Percentiles rank a stretch among this genome's conserved stretches.
phyloP scores from a whole-genome alignment of 768 basidiomycete genomes.

The Mycena indigotica region DNA sequence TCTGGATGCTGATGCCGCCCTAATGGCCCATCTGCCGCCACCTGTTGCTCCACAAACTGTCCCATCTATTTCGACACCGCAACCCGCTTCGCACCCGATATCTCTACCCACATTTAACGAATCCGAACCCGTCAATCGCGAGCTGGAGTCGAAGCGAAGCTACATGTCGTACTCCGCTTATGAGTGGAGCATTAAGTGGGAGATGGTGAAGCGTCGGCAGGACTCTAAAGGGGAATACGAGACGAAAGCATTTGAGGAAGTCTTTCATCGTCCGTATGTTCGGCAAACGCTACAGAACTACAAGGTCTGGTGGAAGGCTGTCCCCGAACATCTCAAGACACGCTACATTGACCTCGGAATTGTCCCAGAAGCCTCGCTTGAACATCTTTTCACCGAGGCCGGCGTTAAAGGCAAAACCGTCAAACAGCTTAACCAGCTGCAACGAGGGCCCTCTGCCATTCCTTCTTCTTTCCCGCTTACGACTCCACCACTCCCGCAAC shows the following conservation, averaged over 20 bases:
- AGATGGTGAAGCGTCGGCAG: neutral
- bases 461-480: too few relatives aligned
- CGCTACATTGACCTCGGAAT: conserved; percentile 2
- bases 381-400: neutral
- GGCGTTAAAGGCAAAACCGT: neutral
- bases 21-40: neutral
- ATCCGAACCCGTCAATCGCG: too few relatives aligned
- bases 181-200: neutral
- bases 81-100: neutral
- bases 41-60: neutral
- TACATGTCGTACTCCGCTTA: neutral
- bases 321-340: neutral
- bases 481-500: neutral
- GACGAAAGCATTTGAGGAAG: neutral
- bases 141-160: too few relatives aligned
- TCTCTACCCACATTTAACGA: neutral
- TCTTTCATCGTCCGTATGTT: neutral
- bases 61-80: neutral
- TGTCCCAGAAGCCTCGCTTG: neutral
- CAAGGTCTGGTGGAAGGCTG: neutral
- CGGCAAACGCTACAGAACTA: conserved; percentile 4
- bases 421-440: neutral
- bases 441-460: too few relatives aligned
- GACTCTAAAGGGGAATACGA: neutral
- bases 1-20: neutral